Base-by-base conservation (phyloP, 371 early-diverging fungal species). In the Rhizomucor miehei region DNA sequence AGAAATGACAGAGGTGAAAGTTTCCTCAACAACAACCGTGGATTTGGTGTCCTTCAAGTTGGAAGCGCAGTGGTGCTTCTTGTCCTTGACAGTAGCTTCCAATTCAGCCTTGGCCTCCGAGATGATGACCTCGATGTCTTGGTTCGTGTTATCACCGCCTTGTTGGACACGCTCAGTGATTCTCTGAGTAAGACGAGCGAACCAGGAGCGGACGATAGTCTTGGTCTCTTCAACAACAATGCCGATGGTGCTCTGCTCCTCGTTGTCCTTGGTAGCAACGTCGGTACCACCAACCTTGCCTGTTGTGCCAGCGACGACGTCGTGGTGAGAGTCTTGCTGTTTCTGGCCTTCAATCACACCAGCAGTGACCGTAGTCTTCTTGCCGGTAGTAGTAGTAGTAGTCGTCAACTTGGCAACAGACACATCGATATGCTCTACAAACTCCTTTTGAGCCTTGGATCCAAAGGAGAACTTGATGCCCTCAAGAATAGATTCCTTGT, bases 151-250 rank as follows among this genome's bases (percentile, higher is more conserved):
- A 0, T 63, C 59, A 24, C 72, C 72, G 24, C 66, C 72, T 54
- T 63, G 60, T 47, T 62, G 56, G 10, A 59, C 44, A 24, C 72
- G 72, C 16, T 68, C 57, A 19, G 54, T 50, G 20, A 71, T 48
- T 11, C 64, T 25, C 4, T 20, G 12, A 19, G 59, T 58, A 13
- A 68, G 60, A 16, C 60, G 14, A 0, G 29, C 40, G 37, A 71
- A 57, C 41, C 63, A 54, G 6, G 29, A 29, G 29, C 29, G 29
- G 29, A 29, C 29, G 8, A 29, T 29, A 8, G 29, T 29, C 29
- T 29, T 29, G 29, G 29, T 29, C 29, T 29, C 29, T 29, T 38
- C 59, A 35, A 63, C 66, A 12, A 69, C 52, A 23, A 36, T 16
- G 13, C 17, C 50, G 37, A 6, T n/a, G 24, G 40, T 25, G 29